Evolutionary conservation across 257 asterid species (phyloP), one percentile per base, ranked within the genome.

Genomic region (Mitragyna speciosa): DNA sequence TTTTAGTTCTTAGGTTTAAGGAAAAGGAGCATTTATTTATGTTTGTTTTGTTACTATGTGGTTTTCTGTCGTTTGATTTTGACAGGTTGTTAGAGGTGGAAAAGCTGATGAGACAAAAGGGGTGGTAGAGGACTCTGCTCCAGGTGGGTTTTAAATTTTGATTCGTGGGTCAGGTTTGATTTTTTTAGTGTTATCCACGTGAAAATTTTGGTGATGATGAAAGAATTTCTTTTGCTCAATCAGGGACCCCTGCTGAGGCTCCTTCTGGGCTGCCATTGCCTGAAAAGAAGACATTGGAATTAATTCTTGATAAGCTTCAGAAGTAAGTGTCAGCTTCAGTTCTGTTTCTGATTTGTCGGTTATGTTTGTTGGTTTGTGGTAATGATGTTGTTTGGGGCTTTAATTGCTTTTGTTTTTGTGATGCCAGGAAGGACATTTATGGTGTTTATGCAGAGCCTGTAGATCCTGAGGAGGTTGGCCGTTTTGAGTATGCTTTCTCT

Each of bases 381-480:
- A 36, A 39, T 39, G 12, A 31, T 36, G 72, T 58, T 52, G 66
- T 26, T 75, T 71, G 73, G 72, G 72, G 79, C 84, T 51, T 79
- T 80, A 86, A 75, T 83, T 82, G 78, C 71, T 83, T 75, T 82
- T 70, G 67, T 82, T 84, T 85, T 69, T 28, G 56, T 69, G 20
- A 80, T 89, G 88, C 78, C 97, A 96, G 99, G 97, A 96, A 96
- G 82, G 99, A 96, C 83, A 87, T 90, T 33, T 96, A 96, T 69
- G 97, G 96, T 77, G 98, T 96, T 64, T 96, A 91, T 84, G 97
- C 98, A 5, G 98, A 96, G 78, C 99, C 99, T 0, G 99, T 92
- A 83, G 99, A 96, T 89, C 98, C 98, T 51, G 99, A 94, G 76
- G 99, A 96, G 96, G 99, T 96, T 81, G 79, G 85, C 28, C 30